Base-by-base conservation (phyloP, 2,329 filamentous ascomycete genomes). In the Scopulariopsis brevicaulis region DNA sequence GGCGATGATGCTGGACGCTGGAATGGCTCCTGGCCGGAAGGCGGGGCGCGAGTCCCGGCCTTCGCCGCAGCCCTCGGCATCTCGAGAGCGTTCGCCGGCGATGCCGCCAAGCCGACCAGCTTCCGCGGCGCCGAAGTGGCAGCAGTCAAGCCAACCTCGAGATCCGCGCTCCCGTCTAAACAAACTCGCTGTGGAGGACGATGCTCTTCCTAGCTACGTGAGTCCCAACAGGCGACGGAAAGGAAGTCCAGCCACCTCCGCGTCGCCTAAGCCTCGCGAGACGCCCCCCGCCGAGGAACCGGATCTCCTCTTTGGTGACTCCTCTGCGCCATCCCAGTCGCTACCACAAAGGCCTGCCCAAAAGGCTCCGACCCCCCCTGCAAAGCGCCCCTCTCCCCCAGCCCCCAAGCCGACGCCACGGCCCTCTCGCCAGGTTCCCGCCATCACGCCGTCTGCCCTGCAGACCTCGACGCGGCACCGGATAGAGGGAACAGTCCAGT, bases 191-290 rank as follows among this genome's bases (percentile, higher is more conserved):
- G 78, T 87, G 12, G 91, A 96, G 66, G 87, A 95, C 61, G 86
- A 96, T 68, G 85, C 82, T 54, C 81, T 89, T 15, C 85, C 95
- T 64, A 88, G 86, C 34, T 96, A 97, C 69, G 80, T 96, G 58
- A 96, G 92, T 68, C 89, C 91, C 54, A 89, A 89, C 24, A 81
- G 91, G 63, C 82, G 91, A 66, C 93, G 86, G 70, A 90, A 86
- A 69, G 71, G 83, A 2, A 77, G 80, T 11, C 79, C 76, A 28
- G 76, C 77, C 54, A 73, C 76, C 22, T 69, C 46, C 4, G 37
- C 18, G 22, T 20, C 73, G 61, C 74, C 68, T 20, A 72, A 69
- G 55, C 64, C 62, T 28, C 61, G 62, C 1, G 70, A 72, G 51
- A 70, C 74, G 12, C 67, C 70, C 43, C 61, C 72, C 8, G 68